A percentile compares a stretch with the other conserved stretches of the same genome.
Evolutionary conservation across 2,329 filamentous ascomycete species (phyloP).

Genomic region (Aspergillus amoenus): DNA sequence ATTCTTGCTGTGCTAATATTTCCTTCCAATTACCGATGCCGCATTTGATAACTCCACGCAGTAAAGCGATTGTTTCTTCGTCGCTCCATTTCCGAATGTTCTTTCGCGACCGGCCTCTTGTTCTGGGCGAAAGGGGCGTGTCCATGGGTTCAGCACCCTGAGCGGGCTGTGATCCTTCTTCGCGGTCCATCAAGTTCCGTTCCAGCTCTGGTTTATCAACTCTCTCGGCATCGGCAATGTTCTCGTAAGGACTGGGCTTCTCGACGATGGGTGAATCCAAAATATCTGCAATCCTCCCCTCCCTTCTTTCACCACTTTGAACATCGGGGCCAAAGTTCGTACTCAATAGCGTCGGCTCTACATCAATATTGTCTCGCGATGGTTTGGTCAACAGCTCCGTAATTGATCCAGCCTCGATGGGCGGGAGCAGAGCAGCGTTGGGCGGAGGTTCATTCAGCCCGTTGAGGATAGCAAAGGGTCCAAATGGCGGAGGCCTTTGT

Average conservation of each 20-base stretch:
- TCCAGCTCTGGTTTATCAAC: slow-evolving; percentile 4
- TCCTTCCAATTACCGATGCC: slow-evolving; percentile 66
- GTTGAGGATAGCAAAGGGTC: slow-evolving; percentile 53
- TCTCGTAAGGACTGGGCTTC: slow-evolving; percentile 18
- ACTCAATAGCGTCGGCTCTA: slow-evolving; percentile 23
- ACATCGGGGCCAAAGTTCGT: slow-evolving; percentile 20
- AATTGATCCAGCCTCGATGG: slow-evolving; percentile 54
- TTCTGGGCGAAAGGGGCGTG: slow-evolving; percentile 32
- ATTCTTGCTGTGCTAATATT: slow-evolving; percentile 58
- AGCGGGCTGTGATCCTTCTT: slow-evolving; percentile 1
- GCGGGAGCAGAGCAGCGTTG: slow-evolving; percentile 60
- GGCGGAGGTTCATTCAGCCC: slow-evolving; percentile 64
- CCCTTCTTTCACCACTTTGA: slow-evolving; percentile 30
- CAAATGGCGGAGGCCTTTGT: slow-evolving; percentile 44
- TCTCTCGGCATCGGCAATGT: slow-evolving; percentile 10
- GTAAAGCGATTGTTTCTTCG: slow-evolving; percentile 59
- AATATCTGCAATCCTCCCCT: slow-evolving; percentile 37
- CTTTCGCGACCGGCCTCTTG: slow-evolving; percentile 46
- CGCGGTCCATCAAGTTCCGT: slow-evolving; percentile 8
- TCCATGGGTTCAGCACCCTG: slow-evolving; percentile 11
- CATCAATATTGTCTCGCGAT: slow-evolving; percentile 24
- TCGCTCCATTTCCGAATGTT: slow-evolving; percentile 58
- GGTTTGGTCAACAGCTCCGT: slow-evolving; percentile 38
- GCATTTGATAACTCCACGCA: slow-evolving; percentile 59
- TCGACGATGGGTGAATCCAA: slow-evolving; percentile 29